Conservation (phyloP, 208 protist genomes). For the Trypanosoma avium region DNA sequence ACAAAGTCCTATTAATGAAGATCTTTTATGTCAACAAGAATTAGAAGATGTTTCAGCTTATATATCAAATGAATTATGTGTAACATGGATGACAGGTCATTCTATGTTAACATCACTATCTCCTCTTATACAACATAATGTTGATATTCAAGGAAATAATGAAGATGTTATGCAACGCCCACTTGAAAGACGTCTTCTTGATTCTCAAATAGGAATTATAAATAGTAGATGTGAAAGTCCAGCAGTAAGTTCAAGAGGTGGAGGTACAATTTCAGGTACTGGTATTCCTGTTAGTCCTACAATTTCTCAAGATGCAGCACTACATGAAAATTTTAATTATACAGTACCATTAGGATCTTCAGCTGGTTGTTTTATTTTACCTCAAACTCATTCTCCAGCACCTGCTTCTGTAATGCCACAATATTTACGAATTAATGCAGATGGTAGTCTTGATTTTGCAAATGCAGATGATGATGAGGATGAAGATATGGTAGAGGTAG, state of each 20-base stretch:
- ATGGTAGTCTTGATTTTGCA: slow-evolving; percentile 79
- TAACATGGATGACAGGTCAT: slow-evolving; percentile 35
- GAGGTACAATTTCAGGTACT: not conserved
- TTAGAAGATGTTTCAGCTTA: slow-evolving; percentile 69
- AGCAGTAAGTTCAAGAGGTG: slow-evolving; percentile 9
- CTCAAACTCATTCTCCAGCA: slow-evolving; percentile 29
- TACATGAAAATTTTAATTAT: slow-evolving; percentile 83
- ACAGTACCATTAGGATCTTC: slow-evolving; percentile 54
- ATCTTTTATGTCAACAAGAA: slow-evolving; percentile 71
- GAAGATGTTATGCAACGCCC: slow-evolving; percentile 5
- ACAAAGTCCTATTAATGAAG: slow-evolving; percentile 30
- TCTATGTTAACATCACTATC: not conserved
- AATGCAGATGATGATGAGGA: slow-evolving; percentile 68
- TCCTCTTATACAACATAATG: not conserved
- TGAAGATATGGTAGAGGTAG: slow-evolving; percentile 53
- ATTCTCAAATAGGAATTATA: slow-evolving; percentile 1
- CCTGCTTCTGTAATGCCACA: slow-evolving; percentile 43
- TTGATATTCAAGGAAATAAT: not conserved
- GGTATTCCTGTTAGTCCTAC: slow-evolving; percentile 29
- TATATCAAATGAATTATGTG: slow-evolving; percentile 72
- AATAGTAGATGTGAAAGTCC: slow-evolving; percentile 14
- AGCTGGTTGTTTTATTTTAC: slow-evolving; percentile 79
- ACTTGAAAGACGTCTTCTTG: slow-evolving; percentile 7
- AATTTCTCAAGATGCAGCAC: slow-evolving; percentile 56
- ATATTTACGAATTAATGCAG: slow-evolving; percentile 81